Conservation (phyloP, 2,329 filamentous ascomycete species). For the Alternaria triticina region DNA sequence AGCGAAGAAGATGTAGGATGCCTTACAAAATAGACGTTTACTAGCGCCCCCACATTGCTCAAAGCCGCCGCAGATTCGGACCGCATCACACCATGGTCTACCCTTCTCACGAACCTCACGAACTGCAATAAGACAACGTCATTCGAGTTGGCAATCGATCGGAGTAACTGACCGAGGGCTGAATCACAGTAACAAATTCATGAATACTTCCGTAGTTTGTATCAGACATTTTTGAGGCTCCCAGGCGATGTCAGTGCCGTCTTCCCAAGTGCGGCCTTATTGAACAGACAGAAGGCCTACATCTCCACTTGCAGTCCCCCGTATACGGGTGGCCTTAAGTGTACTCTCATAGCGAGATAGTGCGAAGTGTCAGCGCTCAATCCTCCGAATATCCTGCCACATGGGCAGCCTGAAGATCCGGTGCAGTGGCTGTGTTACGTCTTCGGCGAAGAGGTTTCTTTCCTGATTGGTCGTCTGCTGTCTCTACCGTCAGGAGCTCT, state of each 20-base stretch:
- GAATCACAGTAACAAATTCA: rapidly evolving
- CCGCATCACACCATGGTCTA: not conserved
- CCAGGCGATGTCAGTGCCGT: not conserved
- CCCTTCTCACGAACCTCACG: not conserved
- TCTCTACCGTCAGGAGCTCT: not conserved
- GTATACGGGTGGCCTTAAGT: not conserved
- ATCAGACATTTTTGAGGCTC: not conserved
- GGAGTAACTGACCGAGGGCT: not conserved
- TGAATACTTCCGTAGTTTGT: not conserved
- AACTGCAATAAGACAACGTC: not conserved
- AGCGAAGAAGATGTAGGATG: not conserved
- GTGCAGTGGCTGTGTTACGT: not conserved
- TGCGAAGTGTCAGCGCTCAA: not conserved
- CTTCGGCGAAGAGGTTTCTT: not conserved
- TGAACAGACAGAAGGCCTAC: not conserved
- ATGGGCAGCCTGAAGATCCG: not conserved
- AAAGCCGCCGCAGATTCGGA: not conserved
- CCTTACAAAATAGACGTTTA: not conserved
- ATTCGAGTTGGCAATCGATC: not conserved
- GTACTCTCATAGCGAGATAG: not conserved
- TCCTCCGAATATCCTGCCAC: not conserved
- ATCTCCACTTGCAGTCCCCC: not conserved
- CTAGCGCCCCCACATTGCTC: not conserved
- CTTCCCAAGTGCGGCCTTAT: not conserved
- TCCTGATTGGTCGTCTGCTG: not conserved